Conservation (phyloP, 306 rosid genomes). For the Macrotyloma uniflorum region DNA sequence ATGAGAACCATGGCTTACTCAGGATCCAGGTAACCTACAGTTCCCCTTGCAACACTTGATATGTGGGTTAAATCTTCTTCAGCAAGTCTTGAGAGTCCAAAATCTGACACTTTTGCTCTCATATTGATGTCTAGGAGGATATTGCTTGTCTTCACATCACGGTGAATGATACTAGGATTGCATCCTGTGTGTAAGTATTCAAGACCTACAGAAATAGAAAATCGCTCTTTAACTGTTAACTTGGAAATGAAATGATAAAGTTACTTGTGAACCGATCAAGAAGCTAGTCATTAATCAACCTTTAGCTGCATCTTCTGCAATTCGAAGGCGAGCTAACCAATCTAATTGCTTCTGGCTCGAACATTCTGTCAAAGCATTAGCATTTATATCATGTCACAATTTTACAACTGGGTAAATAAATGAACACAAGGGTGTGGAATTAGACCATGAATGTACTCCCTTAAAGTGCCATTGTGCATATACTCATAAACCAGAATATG, state of each 20-base stretch:
- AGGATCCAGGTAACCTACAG: slow-evolving; percentile 95
- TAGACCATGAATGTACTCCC: slow-evolving; percentile 86
- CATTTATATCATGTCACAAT: slow-evolving; percentile 20
- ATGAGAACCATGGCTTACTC: slow-evolving; percentile 63
- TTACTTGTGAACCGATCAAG: slow-evolving; percentile 29
- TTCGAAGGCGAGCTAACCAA: slow-evolving; percentile 82
- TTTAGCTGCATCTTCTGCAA: slow-evolving; percentile 98
- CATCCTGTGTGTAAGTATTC: slow-evolving; percentile 98
- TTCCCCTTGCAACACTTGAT: slow-evolving; percentile 93
- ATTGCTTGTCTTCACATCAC: slow-evolving; percentile 94
- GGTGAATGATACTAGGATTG: slow-evolving; percentile 95
- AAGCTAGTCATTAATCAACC: slow-evolving; percentile 52
- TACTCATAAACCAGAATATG: slow-evolving; percentile 86
- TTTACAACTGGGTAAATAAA: slow-evolving; percentile 12
- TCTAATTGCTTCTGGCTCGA: slow-evolving; percentile 59
- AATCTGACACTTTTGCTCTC: slow-evolving; percentile 97
- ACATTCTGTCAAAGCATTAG: slow-evolving; percentile 55
- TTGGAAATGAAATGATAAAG: slow-evolving; percentile 31
- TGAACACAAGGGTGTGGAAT: slow-evolving; percentile 35
- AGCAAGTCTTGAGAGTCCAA: slow-evolving; percentile 89
- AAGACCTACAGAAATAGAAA: slow-evolving; percentile 64
- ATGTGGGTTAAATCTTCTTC: slow-evolving; percentile 95
- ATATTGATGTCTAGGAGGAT: slow-evolving; percentile 90
- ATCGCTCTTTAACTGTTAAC: slow-evolving; percentile 25
- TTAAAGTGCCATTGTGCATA: slow-evolving; percentile 95